Conservation (phyloP, 371 early-diverging fungal genomes). For the Mucor mucedo region DNA sequence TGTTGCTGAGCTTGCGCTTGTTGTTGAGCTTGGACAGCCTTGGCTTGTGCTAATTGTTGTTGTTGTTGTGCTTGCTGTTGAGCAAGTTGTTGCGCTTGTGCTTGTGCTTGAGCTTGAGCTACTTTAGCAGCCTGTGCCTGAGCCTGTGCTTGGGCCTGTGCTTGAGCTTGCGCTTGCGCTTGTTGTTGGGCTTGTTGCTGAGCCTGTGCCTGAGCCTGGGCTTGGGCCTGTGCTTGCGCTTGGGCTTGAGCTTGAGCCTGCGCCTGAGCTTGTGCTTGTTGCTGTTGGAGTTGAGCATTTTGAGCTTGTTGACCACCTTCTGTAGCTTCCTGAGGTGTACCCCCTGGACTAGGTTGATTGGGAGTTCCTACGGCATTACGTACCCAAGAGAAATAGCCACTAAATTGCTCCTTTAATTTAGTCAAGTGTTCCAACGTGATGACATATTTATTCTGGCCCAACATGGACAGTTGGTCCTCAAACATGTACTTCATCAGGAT, state of each 20-base stretch:
- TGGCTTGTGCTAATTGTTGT: conserved; percentile 36
- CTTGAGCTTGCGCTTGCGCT: conserved; percentile 30
- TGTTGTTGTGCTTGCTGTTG: conserved; percentile 7
- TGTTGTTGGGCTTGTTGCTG: conserved; percentile 40
- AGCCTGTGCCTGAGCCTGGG: conserved; percentile 30
- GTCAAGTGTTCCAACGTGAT: conserved; percentile 51
- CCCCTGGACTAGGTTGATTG: conserved; percentile 12
- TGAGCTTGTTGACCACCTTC: conserved; percentile 7
- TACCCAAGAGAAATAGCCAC: conserved; percentile 55
- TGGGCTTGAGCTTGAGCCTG: conserved; percentile 35
- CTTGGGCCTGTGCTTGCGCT: conserved; percentile 49
- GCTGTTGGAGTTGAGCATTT: conserved; percentile 13
- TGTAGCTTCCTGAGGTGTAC: not conserved
- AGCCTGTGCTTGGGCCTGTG: conserved; percentile 34
- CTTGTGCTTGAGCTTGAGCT: conserved; percentile 12
- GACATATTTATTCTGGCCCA: conserved; percentile 54
- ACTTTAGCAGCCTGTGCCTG: conserved; percentile 26
- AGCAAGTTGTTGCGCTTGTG: conserved; percentile 4
- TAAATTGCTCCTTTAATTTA: conserved; percentile 56
- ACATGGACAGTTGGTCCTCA: conserved; percentile 59
- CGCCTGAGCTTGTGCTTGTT: conserved; percentile 15
- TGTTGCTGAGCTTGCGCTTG: conserved; percentile 33
- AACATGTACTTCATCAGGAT: conserved; percentile 67
- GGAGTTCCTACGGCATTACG: conserved; percentile 40
- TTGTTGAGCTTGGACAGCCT: conserved; percentile 48